A percentile compares a stretch with the other conserved stretches of the same genome.
Evolutionary conservation across 2,329 filamentous ascomycete genomes (phyloP).

Genomic region (Xylariomycetidae sp.): DNA sequence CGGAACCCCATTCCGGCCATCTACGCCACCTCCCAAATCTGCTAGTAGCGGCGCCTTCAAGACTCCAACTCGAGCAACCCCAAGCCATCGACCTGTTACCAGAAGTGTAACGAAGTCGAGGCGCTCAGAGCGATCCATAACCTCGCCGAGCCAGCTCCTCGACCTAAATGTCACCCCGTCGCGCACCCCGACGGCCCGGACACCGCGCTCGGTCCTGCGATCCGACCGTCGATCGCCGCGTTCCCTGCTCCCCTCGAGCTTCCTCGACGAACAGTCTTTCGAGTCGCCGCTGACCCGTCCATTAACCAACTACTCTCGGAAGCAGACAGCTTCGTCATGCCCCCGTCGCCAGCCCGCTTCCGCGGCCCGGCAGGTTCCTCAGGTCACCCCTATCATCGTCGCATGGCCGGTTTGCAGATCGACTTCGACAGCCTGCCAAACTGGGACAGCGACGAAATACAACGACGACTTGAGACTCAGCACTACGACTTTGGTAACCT

Average conservation of each 20-base stretch:
- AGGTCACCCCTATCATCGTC: too few species aligned
- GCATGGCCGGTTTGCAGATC: too few species aligned
- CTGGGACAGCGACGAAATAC: too few species aligned
- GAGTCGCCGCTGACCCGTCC: conserved; percentile 27
- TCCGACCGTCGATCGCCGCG: conserved; percentile 32
- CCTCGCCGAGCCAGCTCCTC: conserved; percentile 40
- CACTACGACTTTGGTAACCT: conserved; percentile 44
- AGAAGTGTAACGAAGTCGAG: conserved; percentile 56
- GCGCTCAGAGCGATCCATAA: conserved; percentile 38
- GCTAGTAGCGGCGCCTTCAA: conserved; percentile 47
- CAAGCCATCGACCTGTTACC: conserved; percentile 56
- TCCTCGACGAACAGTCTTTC: conserved; percentile 13
- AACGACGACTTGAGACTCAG: too few species aligned
- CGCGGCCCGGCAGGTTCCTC: too few species aligned
- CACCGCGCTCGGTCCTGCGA: too few species aligned
- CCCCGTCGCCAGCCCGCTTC: too few species aligned
- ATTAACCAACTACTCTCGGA: conserved; percentile 62
- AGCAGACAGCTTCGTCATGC: conserved; percentile 40
- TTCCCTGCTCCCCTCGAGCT: conserved; percentile 18
- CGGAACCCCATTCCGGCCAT: conserved; percentile 51
- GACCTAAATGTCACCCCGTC: conserved; percentile 45
- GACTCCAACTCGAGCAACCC: conserved; percentile 59
- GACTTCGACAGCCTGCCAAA: too few species aligned
- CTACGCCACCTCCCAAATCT: conserved; percentile 49
- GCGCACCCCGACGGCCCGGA: conserved; percentile 33